These are phyloP conservation scores for Bruguiera parviflora DNA, from an alignment of 345 rosid species.

Conservation along the genomic window DNA sequence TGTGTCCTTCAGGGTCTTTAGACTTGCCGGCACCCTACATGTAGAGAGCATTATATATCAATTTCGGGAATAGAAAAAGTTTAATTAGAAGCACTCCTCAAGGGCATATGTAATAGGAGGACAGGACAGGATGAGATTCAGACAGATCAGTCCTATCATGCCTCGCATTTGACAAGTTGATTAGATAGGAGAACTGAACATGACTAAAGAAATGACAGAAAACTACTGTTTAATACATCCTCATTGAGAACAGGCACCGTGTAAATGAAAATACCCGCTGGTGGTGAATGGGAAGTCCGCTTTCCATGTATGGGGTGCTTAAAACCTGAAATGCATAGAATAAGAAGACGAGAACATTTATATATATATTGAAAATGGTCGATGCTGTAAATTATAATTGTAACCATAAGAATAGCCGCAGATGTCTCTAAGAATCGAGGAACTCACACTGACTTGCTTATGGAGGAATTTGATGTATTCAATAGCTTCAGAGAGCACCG, in stretches of 20 bases:
- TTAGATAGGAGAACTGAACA: too few relatives aligned
- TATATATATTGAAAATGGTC: background rate
- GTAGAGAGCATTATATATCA: background rate
- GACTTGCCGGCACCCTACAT: slow-evolving; percentile 53
- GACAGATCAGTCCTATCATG: too few relatives aligned
- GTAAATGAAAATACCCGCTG: slow-evolving; percentile 45
- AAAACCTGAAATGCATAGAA: slow-evolving; percentile 48
- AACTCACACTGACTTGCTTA: slow-evolving; percentile 83
- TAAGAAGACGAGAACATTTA: background rate
- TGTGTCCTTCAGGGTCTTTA: slow-evolving; percentile 59
- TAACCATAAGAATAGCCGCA: background rate
- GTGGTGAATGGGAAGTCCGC: slow-evolving; percentile 74
- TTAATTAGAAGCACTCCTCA: background rate
- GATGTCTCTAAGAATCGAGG: background rate
- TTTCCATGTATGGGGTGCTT: slow-evolving; percentile 92
- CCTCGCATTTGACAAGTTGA: too few relatives aligned
- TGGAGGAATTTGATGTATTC: slow-evolving; percentile 97
- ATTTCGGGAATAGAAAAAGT: background rate
- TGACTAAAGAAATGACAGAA: too few relatives aligned
- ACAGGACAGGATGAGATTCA: too few relatives aligned
- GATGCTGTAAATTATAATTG: too few relatives aligned
- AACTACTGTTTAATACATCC: too few relatives aligned
- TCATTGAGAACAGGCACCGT: too few relatives aligned
- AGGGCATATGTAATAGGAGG: too few relatives aligned
- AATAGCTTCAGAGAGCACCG: slow-evolving; percentile 97